Evolutionary conservation across 164 flowering plant genomes (phyloP).

Genomic region (Piper betle): DNA sequence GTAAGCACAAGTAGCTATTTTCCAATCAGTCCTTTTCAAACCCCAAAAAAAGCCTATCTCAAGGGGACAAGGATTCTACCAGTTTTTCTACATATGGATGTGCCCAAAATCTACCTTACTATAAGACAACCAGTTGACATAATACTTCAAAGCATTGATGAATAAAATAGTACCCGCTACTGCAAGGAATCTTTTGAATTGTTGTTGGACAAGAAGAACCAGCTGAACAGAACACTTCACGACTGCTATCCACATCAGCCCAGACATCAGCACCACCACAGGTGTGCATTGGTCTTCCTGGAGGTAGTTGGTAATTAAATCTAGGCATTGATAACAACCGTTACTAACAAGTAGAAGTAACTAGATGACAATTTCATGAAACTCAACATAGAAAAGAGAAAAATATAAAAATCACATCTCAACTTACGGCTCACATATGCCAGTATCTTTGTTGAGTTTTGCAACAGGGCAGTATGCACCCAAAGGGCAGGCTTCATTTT

Average conservation of each 20-base stretch:
- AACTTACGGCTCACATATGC: conserved; percentile 93
- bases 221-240: conserved; percentile 76
- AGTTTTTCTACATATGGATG: too few relatives aligned
- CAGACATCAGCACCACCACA: conserved; percentile 94
- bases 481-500: conserved; percentile 74
- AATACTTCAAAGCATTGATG: conserved; percentile 14
- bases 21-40: too few relatives aligned
- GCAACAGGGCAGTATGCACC: conserved; percentile 86
- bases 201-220: conserved; percentile 90
- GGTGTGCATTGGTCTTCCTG: conserved; percentile 54
- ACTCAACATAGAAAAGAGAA: not conserved
- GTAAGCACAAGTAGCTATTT: too few relatives aligned
- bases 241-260: conserved; percentile 60
- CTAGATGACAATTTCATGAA: not conserved
- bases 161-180: conserved; percentile 58
- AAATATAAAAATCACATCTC: not conserved
- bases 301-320: conserved; percentile 74
- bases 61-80: too few relatives aligned
- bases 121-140: not conserved
- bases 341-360: not conserved
- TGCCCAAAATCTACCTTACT: too few relatives aligned
- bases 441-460: conserved; percentile 55
- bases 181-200: conserved; percentile 46
- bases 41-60: too few relatives aligned
- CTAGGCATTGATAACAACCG: conserved; percentile 23